Evolutionary conservation across 2,329 filamentous ascomycete species (phyloP).

Genomic region (Aspergillus pseudonomiae): DNA sequence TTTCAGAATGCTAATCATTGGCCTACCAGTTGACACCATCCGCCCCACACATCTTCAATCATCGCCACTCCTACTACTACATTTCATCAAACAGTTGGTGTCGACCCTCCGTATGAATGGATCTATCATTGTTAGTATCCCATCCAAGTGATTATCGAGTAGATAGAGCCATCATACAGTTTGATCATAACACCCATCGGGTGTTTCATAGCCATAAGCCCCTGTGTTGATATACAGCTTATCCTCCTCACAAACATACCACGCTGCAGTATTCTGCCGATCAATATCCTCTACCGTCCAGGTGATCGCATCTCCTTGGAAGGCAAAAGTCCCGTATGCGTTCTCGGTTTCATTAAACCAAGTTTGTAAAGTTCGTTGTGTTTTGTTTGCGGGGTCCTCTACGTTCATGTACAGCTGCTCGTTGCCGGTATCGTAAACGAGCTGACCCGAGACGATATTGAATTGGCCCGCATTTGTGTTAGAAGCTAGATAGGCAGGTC

Average conservation of each 20-base stretch:
- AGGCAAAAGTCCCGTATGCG: conserved; percentile 14
- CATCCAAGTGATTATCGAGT: background rate
- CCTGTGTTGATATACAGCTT: conserved; percentile 16
- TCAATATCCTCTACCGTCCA: conserved; percentile 14
- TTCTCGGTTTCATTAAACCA: conserved; percentile 17
- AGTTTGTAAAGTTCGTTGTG: conserved; percentile 13
- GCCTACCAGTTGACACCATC: too few relatives aligned
- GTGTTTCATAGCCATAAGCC: conserved; percentile 13
- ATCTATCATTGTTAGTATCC: background rate
- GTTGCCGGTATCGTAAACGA: conserved; percentile 13
- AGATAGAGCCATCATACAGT: conserved; percentile 6
- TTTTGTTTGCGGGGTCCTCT: conserved; percentile 10
- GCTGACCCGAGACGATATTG: conserved; percentile 15
- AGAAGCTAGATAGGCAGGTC: conserved; percentile 8
- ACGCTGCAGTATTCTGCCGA: conserved; percentile 14
- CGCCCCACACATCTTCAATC: too few relatives aligned
- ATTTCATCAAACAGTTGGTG: background rate
- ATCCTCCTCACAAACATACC: conserved; percentile 15
- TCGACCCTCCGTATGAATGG: background rate
- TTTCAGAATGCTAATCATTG: background rate
- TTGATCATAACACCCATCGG: conserved; percentile 15
- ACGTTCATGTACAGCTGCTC: conserved; percentile 16
- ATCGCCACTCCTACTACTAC: too few relatives aligned
- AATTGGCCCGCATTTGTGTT: conserved; percentile 16
- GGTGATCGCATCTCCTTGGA: conserved; percentile 16